phyloP scores from a whole-genome alignment of 768 basidiomycete genomes.

The Lactarius quietus region DNA sequence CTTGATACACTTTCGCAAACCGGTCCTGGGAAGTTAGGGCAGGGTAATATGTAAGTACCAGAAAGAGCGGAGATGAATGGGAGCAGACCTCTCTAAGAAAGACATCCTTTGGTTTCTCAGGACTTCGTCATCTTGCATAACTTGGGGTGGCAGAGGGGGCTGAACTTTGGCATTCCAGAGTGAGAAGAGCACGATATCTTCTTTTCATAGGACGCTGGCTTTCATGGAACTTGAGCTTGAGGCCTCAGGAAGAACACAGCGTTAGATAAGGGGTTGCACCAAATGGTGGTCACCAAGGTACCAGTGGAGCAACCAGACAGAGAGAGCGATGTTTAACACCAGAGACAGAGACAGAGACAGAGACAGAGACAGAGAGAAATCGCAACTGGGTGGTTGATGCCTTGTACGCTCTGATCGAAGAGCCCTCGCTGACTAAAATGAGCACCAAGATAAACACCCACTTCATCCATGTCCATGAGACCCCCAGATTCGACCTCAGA shows the following conservation, averaged over 20 bases:
- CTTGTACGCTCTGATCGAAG: background rate
- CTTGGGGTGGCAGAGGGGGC: conserved; percentile 74
- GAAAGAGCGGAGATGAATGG: background rate
- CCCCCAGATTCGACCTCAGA: too few species aligned
- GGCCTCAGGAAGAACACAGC: conserved; percentile 17
- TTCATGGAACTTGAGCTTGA: conserved; percentile 18
- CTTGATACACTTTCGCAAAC: conserved; percentile 95
- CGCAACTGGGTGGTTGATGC: conserved; percentile 3
- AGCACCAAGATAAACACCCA: too few species aligned
- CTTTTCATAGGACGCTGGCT: conserved; percentile 19
- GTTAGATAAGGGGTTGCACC: conserved; percentile 25
- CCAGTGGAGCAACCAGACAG: conserved; percentile 21
- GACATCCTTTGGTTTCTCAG: conserved; percentile 67
- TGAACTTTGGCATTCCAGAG: conserved; percentile 80
- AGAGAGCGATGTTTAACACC: conserved; percentile 25
- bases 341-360: too few species aligned
- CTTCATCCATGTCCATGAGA: too few species aligned
- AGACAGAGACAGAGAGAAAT: conserved; percentile 3
- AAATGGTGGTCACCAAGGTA: conserved; percentile 12
- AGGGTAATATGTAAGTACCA: too few species aligned
- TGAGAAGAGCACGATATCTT: conserved; percentile 56
- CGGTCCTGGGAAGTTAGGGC: too few species aligned
- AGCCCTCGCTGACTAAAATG: too few species aligned
- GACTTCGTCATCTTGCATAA: conserved; percentile 61
- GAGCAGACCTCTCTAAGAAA: conserved; percentile 83